These are phyloP conservation scores for Umbilicaria muhlenbergii DNA, from an alignment of 495 filamentous ascomycete species.

Conservation along the genomic window DNA sequence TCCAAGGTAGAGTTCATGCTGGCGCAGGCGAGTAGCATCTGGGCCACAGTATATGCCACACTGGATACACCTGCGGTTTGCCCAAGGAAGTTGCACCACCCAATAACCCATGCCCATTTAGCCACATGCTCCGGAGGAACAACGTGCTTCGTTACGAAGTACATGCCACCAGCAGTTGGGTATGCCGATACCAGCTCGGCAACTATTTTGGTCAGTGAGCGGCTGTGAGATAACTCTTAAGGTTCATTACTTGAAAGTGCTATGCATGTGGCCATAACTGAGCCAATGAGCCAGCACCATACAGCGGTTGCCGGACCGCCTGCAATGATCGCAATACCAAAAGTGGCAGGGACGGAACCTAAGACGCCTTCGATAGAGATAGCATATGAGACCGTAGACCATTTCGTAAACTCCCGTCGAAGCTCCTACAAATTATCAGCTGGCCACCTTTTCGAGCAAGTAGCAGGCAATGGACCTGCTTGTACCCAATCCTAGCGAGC, in stretches of 20 bases:
- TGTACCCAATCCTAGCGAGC: conserved; percentile 52
- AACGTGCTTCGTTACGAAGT: conserved; percentile 47
- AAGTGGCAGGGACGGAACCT: conserved; percentile 55
- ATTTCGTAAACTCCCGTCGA: conserved; percentile 52
- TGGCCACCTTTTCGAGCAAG: background rate
- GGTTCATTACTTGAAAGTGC: conserved; percentile 34
- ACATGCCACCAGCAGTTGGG: conserved; percentile 49
- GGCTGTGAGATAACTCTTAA: too few species aligned
- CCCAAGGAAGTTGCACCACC: conserved; percentile 47
- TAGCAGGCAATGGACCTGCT: conserved; percentile 32
- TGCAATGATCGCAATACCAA: conserved; percentile 41
- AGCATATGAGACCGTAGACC: conserved; percentile 60
- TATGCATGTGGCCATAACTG: conserved; percentile 51
- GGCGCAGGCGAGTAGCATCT: conserved; percentile 40
- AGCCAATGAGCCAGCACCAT: conserved; percentile 59
- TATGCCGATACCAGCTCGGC: conserved; percentile 48
- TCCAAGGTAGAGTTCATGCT: conserved; percentile 41
- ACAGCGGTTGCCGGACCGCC: conserved; percentile 58
- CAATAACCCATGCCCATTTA: conserved; percentile 44
- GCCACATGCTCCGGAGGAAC: conserved; percentile 40
- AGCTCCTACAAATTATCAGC: conserved; percentile 31
- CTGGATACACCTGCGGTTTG: conserved; percentile 43
- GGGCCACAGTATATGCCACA: conserved; percentile 39
- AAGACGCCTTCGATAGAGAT: conserved; percentile 58
- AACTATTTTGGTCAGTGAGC: conserved; percentile 14